Evolutionary conservation across 805 yeast species (phyloP).

Genomic region (Lipomyces starkeyi): DNA sequence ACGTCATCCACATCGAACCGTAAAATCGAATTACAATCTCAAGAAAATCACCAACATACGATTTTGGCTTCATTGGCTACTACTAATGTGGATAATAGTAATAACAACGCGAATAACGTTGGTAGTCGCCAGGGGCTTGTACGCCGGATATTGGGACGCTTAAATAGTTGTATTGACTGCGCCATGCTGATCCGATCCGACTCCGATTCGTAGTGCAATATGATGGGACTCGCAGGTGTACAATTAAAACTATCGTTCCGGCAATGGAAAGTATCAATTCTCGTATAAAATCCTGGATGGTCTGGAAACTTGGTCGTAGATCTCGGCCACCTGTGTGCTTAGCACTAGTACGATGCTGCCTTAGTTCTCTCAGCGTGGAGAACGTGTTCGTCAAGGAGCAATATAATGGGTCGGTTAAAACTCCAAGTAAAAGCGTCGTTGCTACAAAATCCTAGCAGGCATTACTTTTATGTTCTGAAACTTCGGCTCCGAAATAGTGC

Average conservation of each 20-base stretch:
- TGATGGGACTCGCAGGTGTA: background rate
- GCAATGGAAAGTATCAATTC: background rate
- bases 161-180: background rate
- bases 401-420: no score
- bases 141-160: background rate
- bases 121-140: background rate
- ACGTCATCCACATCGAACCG: background rate
- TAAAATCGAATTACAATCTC: background rate
- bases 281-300: background rate
- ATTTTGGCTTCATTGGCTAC: slow-evolving; percentile 3
- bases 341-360: no score
- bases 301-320: background rate
- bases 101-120: background rate
- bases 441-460: no score
- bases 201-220: background rate
- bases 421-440: no score
- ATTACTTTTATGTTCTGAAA: no score
- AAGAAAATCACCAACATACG: background rate
- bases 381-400: no score
- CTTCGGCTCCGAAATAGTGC: no score
- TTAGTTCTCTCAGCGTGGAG: no score
- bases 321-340: background rate
- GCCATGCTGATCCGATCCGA: background rate
- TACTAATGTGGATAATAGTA: background rate
- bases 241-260: background rate